These are phyloP conservation scores for Didymella sp. DNA, from an alignment of 2,329 filamentous ascomycete species.

Conservation along the genomic window DNA sequence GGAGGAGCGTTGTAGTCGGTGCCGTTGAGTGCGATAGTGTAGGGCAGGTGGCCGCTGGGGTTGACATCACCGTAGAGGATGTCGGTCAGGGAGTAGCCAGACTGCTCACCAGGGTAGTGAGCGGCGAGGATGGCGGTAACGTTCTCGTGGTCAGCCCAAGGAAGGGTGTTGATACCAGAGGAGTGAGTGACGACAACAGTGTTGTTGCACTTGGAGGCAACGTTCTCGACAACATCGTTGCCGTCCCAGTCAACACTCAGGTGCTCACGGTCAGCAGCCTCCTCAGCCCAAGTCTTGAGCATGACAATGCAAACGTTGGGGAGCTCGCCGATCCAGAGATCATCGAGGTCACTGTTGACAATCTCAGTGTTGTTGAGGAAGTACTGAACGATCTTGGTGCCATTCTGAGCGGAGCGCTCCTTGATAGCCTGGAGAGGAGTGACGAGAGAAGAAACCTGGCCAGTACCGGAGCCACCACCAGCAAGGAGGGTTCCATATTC, in stretches of 20 bases:
- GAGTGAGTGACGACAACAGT: constrained; percentile 59
- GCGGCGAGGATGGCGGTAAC: constrained; percentile 54
- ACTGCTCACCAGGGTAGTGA: constrained; percentile 53
- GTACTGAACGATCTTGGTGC: constrained; percentile 53
- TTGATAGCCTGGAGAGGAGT: constrained; percentile 53
- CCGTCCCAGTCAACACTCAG: constrained; percentile 54
- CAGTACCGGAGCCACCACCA: constrained; percentile 54
- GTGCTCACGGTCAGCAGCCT: constrained; percentile 53
- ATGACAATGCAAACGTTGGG: constrained; percentile 64
- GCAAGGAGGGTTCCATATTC: constrained; percentile 53
- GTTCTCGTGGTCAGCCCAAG: constrained; percentile 53
- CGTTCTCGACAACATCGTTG: constrained; percentile 52
- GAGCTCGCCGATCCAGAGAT: constrained; percentile 37
- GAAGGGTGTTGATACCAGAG: constrained; percentile 52
- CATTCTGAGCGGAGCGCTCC: constrained; percentile 34
- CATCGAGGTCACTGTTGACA: constrained; percentile 38
- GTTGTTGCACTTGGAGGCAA: constrained; percentile 58
- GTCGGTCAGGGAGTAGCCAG: constrained; percentile 51
- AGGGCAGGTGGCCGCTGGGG: constrained; percentile 81
- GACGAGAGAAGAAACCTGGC: constrained; percentile 51
- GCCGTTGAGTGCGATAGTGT: constrained; percentile 77
- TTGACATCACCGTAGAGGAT: constrained; percentile 77
- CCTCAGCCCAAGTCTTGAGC: constrained; percentile 61
- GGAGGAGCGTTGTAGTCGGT: constrained; percentile 67
- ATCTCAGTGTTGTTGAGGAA: constrained; percentile 54